A percentile compares a stretch with the other conserved stretches of the same genome.
These are phyloP conservation scores for Globisporangium abappressorium DNA, from an alignment of 352 stramenopile species.

Conservation along the genomic window DNA sequence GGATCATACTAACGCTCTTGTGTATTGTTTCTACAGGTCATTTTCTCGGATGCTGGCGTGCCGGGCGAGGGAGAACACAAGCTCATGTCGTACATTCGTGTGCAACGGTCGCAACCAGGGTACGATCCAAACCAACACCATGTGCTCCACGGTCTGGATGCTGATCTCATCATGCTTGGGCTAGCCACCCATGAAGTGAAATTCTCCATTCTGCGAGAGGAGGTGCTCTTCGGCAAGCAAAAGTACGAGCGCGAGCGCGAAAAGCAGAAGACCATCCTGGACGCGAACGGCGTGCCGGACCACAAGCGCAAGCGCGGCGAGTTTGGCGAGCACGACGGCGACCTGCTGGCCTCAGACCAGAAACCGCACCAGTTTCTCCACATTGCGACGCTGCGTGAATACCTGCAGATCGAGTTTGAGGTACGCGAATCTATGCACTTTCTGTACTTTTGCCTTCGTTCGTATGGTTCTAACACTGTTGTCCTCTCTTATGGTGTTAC, in stretches of 20 bases:
- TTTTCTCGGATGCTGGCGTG: constrained; percentile 96
- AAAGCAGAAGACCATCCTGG: constrained; percentile 61
- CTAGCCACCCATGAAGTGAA: constrained; percentile 98
- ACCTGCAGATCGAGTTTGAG: constrained; percentile 93
- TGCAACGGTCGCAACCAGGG: constrained; percentile 90
- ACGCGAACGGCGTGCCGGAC: constrained; percentile 67
- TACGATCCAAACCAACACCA: constrained; percentile 98
- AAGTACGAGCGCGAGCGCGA: constrained; percentile 78
- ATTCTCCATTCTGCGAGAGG: constrained; percentile 98
- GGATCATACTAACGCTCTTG: neutral
- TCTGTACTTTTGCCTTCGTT: neutral
- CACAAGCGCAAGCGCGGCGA: constrained; percentile 78
- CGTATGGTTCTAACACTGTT: neutral
- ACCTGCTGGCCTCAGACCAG: constrained; percentile 76
- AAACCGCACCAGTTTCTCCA: constrained; percentile 94
- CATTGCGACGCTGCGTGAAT: constrained; percentile 93
- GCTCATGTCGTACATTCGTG: constrained; percentile 97
- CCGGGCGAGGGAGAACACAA: constrained; percentile 99
- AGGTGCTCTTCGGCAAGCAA: constrained; percentile 86
- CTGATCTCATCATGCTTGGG: constrained; percentile 99
- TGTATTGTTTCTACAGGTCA: constrained; percentile 49
- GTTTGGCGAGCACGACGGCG: constrained; percentile 79
- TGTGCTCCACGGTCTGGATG: constrained; percentile 97
- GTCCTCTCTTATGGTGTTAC: neutral
- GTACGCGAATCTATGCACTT: neutral